Conservation (phyloP, 768 basidiomycete genomes). For the Leccinum arenicola region DNA sequence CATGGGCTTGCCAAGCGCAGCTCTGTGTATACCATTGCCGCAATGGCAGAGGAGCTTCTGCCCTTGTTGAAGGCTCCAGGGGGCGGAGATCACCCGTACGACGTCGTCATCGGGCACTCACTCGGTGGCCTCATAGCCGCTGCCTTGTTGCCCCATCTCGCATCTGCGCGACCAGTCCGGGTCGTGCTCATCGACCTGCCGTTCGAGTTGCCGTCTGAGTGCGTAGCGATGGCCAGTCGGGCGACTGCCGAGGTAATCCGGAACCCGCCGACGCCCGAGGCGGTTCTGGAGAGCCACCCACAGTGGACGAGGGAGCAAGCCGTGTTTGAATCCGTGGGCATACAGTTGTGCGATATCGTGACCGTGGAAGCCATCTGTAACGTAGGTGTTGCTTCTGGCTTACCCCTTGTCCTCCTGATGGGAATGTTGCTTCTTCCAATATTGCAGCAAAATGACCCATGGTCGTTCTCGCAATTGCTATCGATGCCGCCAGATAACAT, state of each 20-base stretch:
- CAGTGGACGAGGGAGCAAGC: conserved; percentile 3
- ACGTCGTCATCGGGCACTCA: conserved; percentile 22
- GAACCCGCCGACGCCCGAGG: not conserved
- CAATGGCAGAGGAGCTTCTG: conserved; percentile 13
- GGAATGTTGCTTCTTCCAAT: not conserved
- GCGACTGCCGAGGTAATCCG: not conserved
- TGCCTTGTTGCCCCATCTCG: conserved; percentile 16
- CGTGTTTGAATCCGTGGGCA: not conserved
- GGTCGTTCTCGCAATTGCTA: conserved; percentile 17
- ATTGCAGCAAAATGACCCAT: conserved; percentile 20
- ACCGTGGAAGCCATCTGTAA: conserved; percentile 9
- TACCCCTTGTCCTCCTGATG: not conserved
- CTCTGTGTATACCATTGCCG: conserved; percentile 14
- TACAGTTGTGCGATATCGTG: not conserved
- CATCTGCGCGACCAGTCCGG: not conserved
- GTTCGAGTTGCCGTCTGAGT: not conserved
- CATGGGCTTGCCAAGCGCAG: conserved; percentile 14
- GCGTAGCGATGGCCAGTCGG: not conserved
- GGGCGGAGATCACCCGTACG: not conserved
- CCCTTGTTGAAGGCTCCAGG: conserved; percentile 4
- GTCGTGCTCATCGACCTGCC: conserved; percentile 24
- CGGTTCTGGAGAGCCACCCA: not conserved
- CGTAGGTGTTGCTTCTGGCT: conserved; percentile 5
- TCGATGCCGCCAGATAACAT: conserved; percentile 6
- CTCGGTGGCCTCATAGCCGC: conserved; percentile 17